phyloP scores from a whole-genome alignment of 768 basidiomycete genomes.

The Vararia minispora region DNA sequence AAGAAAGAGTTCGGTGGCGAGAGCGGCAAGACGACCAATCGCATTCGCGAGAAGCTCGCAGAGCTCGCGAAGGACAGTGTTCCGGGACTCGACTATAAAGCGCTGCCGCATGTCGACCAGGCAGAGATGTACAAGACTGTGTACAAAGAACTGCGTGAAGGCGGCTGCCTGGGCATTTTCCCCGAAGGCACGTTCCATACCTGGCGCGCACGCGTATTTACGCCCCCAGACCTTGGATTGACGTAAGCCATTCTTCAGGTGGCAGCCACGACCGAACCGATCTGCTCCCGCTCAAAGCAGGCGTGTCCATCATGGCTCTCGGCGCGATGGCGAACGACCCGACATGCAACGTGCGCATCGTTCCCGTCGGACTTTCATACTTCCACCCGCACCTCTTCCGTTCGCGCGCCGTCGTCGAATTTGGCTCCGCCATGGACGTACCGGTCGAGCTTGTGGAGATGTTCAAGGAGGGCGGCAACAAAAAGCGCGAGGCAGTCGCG shows the following conservation, averaged over 20 bases:
- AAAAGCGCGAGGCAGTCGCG: slow-evolving; percentile 84
- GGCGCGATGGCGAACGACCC: slow-evolving; percentile 95
- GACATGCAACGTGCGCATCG: slow-evolving; percentile 79
- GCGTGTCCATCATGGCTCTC: slow-evolving; percentile 95
- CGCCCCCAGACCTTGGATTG: background rate
- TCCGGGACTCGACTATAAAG: slow-evolving; percentile 68
- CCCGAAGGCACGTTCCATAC: slow-evolving; percentile 66
- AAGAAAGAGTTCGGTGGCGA: slow-evolving; percentile 86
- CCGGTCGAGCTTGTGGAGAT: slow-evolving; percentile 79
- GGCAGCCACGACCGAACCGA: slow-evolving; percentile 98
- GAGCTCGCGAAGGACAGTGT: slow-evolving; percentile 46
- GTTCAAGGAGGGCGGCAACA: slow-evolving; percentile 81
- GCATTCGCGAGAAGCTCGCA: slow-evolving; percentile 53
- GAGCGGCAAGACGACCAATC: slow-evolving; percentile 58
- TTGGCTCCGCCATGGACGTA: slow-evolving; percentile 86
- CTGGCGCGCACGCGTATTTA: too few relatives aligned
- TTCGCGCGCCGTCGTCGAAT: slow-evolving; percentile 94
- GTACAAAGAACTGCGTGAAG: slow-evolving; percentile 74
- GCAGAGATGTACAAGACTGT: slow-evolving; percentile 91
- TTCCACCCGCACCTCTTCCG: slow-evolving; percentile 59
- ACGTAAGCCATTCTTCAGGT: slow-evolving; percentile 34
- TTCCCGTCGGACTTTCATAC: slow-evolving; percentile 37
- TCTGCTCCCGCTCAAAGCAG: slow-evolving; percentile 92
- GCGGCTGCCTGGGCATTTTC: slow-evolving; percentile 92
- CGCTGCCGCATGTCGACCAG: slow-evolving; percentile 84